These are phyloP conservation scores for Pascua sp. DNA, from an alignment of 1,284 basidiomycete species.

Conservation along the genomic window DNA sequence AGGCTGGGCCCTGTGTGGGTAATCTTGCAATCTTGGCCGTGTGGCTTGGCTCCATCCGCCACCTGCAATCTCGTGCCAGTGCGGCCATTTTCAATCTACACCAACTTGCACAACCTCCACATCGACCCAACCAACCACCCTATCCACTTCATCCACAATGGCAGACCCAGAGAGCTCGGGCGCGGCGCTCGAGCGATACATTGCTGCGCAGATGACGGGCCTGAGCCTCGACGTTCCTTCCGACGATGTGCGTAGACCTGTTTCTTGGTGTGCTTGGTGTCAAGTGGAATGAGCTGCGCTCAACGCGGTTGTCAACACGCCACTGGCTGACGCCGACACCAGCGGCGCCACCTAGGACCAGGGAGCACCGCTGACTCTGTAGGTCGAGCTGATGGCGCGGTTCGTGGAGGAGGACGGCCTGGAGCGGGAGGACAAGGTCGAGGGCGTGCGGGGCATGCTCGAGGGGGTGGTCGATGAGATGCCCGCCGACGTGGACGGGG, in stretches of 20 bases:
- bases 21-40: no score
- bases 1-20: no score
- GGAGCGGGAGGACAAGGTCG: slow-evolving; percentile 46
- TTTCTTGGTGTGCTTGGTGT: no score
- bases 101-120: no score
- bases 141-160: not conserved
- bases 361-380: not conserved
- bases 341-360: not conserved
- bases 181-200: slow-evolving; percentile 42
- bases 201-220: slow-evolving; percentile 29
- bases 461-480: slow-evolving; percentile 44
- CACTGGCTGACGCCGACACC: no score
- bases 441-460: slow-evolving; percentile 48
- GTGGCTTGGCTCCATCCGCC: no score
- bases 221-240: slow-evolving; percentile 34
- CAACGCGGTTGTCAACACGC: no score
- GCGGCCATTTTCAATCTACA: no score
- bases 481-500: slow-evolving; percentile 28
- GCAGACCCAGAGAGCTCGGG: slow-evolving; percentile 8
- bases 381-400: slow-evolving; percentile 49
- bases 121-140: no score
- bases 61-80: no score
- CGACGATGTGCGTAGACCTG: slow-evolving; percentile 37
- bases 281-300: no score
- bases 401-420: slow-evolving; percentile 49